Evolutionary conservation across 2,329 filamentous ascomycete species (phyloP), one percentile per base, ranked within the genome.

Genomic region (Monosporascus ibericus): DNA sequence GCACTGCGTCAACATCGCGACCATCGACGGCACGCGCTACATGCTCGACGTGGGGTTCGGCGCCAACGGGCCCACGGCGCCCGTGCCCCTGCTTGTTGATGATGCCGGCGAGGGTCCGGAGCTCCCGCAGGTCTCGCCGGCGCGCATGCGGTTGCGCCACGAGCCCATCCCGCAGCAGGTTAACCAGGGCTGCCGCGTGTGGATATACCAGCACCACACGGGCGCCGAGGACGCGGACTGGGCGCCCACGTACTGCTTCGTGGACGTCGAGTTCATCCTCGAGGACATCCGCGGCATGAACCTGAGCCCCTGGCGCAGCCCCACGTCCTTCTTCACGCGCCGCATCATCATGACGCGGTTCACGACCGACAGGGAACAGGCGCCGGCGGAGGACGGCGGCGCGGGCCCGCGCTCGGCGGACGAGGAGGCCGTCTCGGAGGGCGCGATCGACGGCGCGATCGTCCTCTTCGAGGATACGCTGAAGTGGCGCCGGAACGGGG

Each of bases 171-270:
- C 55, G 48, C 62, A 64, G 53, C 52, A 59, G 7, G 48, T 60
- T 15, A 57, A 62, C 48, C 57, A 58, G 38, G 48, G 42, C 5
- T 52, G 53, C 25, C 52, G 52, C 38, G 42, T 63, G 6, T 66
- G 63, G 62, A 52, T 63, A 27, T 61, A 62, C 48, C 56, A 65
- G 49, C 52, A 56, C 25, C 52, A 55, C n/a, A 20, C 52, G 14
- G 64, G 47, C 11, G 48, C 65, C 3, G 56, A 67, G 1, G 61
- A 58, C 17, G 30, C 30, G 9, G 67, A 68, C 0, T 79, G 72
- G 67, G 57, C 63, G 14, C 66, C 70, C 2, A 69, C 65, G 44
- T 78, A 78, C 60, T 75, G 71, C 52, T 80, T 78, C 55, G 72
- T 70, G 3, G 71, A 75, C 51, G 70, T 65, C 5, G 71, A 73